Percentiles rank a stretch among this genome's conserved stretches.
Evolutionary conservation across 208 protist species (phyloP).

Genomic region (Naegleria fowleri): DNA sequence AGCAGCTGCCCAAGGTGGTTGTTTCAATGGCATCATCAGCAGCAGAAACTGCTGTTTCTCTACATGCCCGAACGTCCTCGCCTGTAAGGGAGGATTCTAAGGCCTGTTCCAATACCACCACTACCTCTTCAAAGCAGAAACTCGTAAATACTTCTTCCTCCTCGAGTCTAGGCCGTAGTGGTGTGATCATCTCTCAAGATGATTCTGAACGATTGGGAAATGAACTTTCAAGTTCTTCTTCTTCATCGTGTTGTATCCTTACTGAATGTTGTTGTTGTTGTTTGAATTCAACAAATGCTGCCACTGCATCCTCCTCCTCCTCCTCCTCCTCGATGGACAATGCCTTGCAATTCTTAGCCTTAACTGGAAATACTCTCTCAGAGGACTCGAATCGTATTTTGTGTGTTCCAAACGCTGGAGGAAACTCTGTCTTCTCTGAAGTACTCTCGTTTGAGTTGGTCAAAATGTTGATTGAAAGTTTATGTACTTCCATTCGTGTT

Average conservation of each 20-base stretch:
- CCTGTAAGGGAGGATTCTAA: no score
- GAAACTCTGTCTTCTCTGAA: conserved; percentile 48
- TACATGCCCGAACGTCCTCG: neutral
- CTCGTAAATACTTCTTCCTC: no score
- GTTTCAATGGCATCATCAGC: no score
- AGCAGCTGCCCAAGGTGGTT: no score
- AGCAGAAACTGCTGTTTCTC: neutral
- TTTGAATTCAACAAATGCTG: neutral
- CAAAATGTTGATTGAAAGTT: neutral
- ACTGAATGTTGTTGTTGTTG: neutral
- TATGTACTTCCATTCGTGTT: conserved; percentile 27
- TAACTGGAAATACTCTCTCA: neutral
- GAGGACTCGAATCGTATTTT: conserved; percentile 28
- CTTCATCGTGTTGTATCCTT: neutral
- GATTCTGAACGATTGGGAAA: neutral
- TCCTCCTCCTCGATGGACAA: neutral
- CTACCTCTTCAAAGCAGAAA: no score
- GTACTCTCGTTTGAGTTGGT: conserved; percentile 49
- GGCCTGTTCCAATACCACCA: no score
- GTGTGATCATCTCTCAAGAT: neutral
- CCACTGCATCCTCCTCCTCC: no score
- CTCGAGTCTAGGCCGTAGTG: no score
- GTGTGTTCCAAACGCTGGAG: conserved; percentile 48
- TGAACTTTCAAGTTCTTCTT: neutral
- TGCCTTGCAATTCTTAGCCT: neutral